Percentiles rank a stretch among this genome's conserved stretches.
These are phyloP conservation scores for Passiflora organensis DNA, from an alignment of 345 rosid species.

Conservation along the genomic window DNA sequence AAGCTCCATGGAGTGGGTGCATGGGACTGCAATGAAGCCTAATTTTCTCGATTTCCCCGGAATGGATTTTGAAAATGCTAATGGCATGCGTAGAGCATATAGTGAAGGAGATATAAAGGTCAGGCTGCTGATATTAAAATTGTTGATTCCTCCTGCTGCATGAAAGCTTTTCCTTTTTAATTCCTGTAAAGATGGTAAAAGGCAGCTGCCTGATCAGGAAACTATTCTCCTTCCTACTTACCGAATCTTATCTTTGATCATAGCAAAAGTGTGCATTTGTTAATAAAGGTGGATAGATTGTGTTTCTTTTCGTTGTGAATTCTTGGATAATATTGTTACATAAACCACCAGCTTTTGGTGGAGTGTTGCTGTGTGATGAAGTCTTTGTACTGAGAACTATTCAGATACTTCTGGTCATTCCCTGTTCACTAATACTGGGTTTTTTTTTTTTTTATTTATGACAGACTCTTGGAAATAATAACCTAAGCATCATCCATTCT, in stretches of 20 bases:
- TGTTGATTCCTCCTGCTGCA: no score
- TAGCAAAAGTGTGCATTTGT: no score
- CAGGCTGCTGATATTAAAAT: no score
- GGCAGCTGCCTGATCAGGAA: no score
- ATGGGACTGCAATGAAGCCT: conserved; percentile 42
- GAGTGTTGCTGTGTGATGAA: conserved; percentile 28
- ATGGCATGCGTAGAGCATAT: conserved; percentile 87
- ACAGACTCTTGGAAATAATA: conserved; percentile 65
- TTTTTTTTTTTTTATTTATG: no score
- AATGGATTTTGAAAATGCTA: conserved; percentile 55
- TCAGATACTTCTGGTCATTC: conserved; percentile 52
- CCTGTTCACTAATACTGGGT: conserved; percentile 36
- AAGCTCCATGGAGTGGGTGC: conserved; percentile 66
- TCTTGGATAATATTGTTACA: conserved; percentile 13
- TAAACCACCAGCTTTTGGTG: conserved; percentile 14
- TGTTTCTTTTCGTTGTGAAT: no score
- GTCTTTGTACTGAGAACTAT: no score
- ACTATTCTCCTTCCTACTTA: no score
- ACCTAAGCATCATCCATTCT: conserved; percentile 44
- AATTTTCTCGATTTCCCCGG: conserved; percentile 56
- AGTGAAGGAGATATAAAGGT: conserved; percentile 99
- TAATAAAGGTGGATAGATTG: no score
- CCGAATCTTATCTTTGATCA: no score
- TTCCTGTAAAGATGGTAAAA: no score
- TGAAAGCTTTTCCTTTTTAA: no score